Evolutionary conservation across 2,329 filamentous ascomycete genomes (phyloP), one percentile per base, ranked within the genome.

Genomic region (Colletotrichum siamense): DNA sequence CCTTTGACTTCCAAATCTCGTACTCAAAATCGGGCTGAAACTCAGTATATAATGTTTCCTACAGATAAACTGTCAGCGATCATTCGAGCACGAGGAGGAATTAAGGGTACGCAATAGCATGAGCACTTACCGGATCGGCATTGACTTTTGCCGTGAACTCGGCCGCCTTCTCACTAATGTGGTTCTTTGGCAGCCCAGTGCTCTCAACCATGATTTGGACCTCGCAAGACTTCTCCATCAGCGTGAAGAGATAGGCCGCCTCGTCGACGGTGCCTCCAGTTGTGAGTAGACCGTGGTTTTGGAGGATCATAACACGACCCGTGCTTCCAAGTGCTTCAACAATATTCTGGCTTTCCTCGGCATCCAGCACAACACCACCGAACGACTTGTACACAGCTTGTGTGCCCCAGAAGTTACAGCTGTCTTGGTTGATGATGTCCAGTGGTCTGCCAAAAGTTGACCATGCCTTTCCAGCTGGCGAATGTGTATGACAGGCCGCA

Each of bases 221-320:
- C 68, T 84, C 80, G 55, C 84, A 85, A 3, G 80, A 81, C 71
- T 82, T 77, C 63, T 85, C 65, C 61, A 75, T 69, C 55, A 15
- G 59, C 13, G 89, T 90, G 80, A 93, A 94, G 15, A 94, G 81
- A 79, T 91, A 94, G 0, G 91, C 91, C 0, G 93, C 92, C 82
- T 94, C 92, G 75, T 94, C 93, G 1, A 94, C 92, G 0, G 92
- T 94, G 1, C 81, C 82, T 1, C 93, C 92, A 0, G 92, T 91
- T 0, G 92, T 94, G 59, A 94, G 81, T 15, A 94, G 81, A 0
- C 93, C 93, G 80, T 94, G 92, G 78, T 94, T 94, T 66, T 91
- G 85, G 32, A 94, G 82, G 34, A 94, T 91, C 73, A 91, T 85
- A 0, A 87, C 90, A 78, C 85, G 90, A 62, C 88, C 88, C 0